Conservation (phyloP, 1,284 basidiomycete species). For the Apiotrichum veenhuisii region DNA sequence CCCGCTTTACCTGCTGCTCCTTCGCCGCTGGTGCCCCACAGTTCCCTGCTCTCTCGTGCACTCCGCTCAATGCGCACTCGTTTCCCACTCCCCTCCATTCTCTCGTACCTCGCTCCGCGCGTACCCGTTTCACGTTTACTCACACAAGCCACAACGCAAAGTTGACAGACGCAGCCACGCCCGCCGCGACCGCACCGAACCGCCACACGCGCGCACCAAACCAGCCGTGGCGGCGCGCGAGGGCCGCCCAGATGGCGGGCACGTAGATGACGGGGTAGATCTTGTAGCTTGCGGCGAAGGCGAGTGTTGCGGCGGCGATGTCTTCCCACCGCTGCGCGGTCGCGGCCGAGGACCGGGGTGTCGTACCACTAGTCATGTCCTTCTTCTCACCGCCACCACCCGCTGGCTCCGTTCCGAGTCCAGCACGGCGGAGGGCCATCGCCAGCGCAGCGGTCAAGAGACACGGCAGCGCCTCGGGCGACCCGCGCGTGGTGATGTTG, state of each 20-base stretch:
- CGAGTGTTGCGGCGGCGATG: constrained; percentile 65
- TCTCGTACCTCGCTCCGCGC: background rate
- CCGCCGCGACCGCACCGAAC: constrained; percentile 66
- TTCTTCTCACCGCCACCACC: too few relatives aligned
- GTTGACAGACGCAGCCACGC: constrained; percentile 67
- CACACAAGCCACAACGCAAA: constrained; percentile 70
- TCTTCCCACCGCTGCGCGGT: constrained; percentile 42
- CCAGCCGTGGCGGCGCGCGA: constrained; percentile 52
- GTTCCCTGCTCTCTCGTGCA: too few relatives aligned
- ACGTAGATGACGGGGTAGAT: constrained; percentile 93
- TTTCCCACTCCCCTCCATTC: background rate
- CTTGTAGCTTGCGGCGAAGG: constrained; percentile 85
- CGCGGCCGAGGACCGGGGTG: background rate
- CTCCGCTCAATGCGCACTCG: too few relatives aligned
- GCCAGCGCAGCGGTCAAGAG: constrained; percentile 57
- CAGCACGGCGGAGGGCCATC: constrained; percentile 62
- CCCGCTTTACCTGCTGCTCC: too few relatives aligned
- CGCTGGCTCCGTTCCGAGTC: too few relatives aligned
- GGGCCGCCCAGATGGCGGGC: constrained; percentile 65
- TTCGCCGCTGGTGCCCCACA: too few relatives aligned
- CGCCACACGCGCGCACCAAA: constrained; percentile 60
- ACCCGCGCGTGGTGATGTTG: constrained; percentile 93
- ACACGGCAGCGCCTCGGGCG: constrained; percentile 83
- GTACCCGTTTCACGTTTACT: constrained; percentile 42
- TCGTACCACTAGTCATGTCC: too few relatives aligned